phyloP scores from a whole-genome alignment of 805 yeast species.

The Zygotorulaspora chibaensis region DNA sequence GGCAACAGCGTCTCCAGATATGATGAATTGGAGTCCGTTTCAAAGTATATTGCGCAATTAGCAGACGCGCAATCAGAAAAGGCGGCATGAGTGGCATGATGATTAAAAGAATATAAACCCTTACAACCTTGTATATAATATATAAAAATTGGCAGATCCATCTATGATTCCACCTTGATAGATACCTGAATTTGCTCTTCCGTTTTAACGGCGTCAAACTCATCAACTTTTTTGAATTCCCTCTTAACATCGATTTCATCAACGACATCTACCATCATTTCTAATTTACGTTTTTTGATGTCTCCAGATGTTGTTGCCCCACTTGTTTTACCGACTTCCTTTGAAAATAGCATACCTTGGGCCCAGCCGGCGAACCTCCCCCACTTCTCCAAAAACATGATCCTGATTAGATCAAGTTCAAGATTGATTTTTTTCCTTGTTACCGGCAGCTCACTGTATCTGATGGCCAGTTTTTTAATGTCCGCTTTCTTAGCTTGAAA shows the following conservation, averaged over 20 bases:
- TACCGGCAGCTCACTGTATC: conserved; percentile 29
- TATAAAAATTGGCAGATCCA: not conserved
- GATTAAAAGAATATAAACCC: not conserved
- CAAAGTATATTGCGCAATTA: conserved; percentile 30
- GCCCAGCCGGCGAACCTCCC: conserved; percentile 98
- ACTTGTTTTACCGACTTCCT: conserved; percentile 73
- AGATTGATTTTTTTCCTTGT: conserved; percentile 33
- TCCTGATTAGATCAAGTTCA: conserved; percentile 47
- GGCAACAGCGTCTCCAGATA: conserved; percentile 32
- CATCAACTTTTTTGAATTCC: conserved; percentile 6
- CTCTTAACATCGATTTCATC: conserved; percentile 4
- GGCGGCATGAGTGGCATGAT: conserved; percentile 1
- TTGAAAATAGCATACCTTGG: conserved; percentile 87
- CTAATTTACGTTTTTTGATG: conserved; percentile 23
- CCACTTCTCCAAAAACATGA: conserved; percentile 64
- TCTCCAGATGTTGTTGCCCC: conserved; percentile 47
- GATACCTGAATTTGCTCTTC: not conserved
- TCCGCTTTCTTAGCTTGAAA: conserved; percentile 37
- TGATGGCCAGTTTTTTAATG: conserved; percentile 22
- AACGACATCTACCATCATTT: conserved; percentile 9
- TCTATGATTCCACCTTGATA: not conserved
- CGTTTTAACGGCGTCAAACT: not conserved
- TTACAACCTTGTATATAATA: conserved; percentile 5
- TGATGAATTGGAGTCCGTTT: conserved; percentile 37
- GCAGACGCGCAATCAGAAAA: conserved; percentile 17